Evolutionary conservation across 2,329 filamentous ascomycete species (phyloP), one percentile per base, ranked within the genome.

Genomic region (Epicoccum sorghinum): DNA sequence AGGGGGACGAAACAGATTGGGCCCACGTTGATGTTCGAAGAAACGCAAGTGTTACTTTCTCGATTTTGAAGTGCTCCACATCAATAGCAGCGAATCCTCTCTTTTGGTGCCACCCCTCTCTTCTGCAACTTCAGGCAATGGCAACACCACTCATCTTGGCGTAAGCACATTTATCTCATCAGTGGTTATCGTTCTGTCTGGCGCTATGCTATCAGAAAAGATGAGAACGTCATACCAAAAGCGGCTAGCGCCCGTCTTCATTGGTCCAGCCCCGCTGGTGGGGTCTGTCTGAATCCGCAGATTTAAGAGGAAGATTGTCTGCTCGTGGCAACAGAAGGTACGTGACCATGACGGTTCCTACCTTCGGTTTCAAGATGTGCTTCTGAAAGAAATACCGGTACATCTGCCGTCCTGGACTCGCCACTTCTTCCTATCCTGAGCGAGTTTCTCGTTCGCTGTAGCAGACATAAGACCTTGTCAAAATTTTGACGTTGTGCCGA

Each of bases 181-280:
- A 18, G 18, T 18, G 18, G 18, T 41, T 36, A 30, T 41, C 40
- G 40, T 41, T 55, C 45, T 55, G 41, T 45, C 13, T 13, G 24
- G 13, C 35, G 36, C 24, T 55, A 50, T 55, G 36, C 24, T 55
- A 50, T 55, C 52, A 55, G 52, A 24, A 5, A 24, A 24, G 12
- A 18, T 6, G 14, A 35, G 23, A 24, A 56, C 62, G 60, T 63
- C 63, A 66, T 61, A 44, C 66, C 59, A 24, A 51, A 67, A 24
- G 30, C 23, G 47, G 57, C 59, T 68, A 68, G 65, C 44, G 44
- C 39, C 8, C 10, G 25, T 48, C 47, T 55, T 48, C 25, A 61
- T 64, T 65, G 58, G 63, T 40, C 57, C 52, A 66, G 66, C 64
- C 68, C 67, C 68, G 60, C 66, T 13, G 40, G 55, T 56, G 55